Evolutionary conservation across 192 early-diverging fungal genomes (phyloP).

Genomic region (Lobosporangium transversale): DNA sequence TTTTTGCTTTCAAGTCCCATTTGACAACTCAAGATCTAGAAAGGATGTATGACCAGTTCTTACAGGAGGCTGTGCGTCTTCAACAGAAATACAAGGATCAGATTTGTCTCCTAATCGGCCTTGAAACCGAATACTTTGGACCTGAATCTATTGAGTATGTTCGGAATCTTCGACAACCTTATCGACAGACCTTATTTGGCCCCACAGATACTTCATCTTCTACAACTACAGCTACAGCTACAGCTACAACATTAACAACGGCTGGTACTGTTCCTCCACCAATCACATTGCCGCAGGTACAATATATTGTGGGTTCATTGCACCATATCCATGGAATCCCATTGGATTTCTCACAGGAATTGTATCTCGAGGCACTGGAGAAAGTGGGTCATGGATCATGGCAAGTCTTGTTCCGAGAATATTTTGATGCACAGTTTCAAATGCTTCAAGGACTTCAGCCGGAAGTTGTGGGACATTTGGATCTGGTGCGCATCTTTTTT

Average conservation of each 20-base stretch:
- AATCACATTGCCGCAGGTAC: conserved; percentile 56
- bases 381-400: conserved; percentile 38
- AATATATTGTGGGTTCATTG: conserved; percentile 93
- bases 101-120: conserved; percentile 82
- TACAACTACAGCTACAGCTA: neutral
- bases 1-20: conserved; percentile 59
- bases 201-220: neutral
- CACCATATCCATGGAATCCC: conserved; percentile 88
- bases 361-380: conserved; percentile 65
- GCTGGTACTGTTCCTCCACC: neutral
- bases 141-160: conserved; percentile 59
- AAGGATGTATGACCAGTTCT: conserved; percentile 72
- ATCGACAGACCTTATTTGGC: conserved; percentile 9
- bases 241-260: neutral
- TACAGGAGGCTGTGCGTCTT: conserved; percentile 77
- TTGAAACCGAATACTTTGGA: conserved; percentile 81
- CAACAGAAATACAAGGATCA: conserved; percentile 71
- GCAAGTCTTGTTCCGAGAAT: conserved; percentile 70
- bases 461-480: conserved; percentile 94
- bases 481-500: conserved; percentile 89
- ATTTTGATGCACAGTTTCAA: conserved; percentile 91
- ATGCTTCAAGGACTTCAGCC: conserved; percentile 80
- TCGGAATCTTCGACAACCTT: conserved; percentile 54
- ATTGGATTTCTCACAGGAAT: conserved; percentile 80
- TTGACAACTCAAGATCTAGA: conserved; percentile 72